These are phyloP conservation scores for Xylaria sp. DNA, from an alignment of 2,329 filamentous ascomycete genomes.

Conservation along the genomic window DNA sequence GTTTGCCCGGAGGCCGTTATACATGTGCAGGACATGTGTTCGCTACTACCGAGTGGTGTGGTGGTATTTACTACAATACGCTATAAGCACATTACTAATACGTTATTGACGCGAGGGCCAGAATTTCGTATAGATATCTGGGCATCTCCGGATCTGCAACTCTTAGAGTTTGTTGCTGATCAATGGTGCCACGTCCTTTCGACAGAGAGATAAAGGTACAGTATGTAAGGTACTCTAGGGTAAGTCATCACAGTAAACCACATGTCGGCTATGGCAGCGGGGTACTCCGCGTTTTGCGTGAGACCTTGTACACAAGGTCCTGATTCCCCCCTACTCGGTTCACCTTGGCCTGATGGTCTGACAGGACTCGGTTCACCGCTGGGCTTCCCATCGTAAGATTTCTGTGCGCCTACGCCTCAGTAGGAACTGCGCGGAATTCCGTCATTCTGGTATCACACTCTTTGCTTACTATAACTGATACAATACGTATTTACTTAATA, in stretches of 20 bases:
- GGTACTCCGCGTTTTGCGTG: constrained; percentile 15
- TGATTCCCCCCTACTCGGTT: no score
- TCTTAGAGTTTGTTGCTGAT: neutral
- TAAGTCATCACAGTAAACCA: no score
- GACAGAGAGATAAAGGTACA: neutral
- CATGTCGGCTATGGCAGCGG: neutral
- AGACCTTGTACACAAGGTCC: neutral
- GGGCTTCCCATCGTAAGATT: constrained; percentile 14
- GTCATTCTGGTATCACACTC: neutral
- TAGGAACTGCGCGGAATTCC: constrained; percentile 3
- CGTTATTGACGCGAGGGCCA: neutral
- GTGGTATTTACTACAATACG: no score
- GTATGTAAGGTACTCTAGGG: neutral
- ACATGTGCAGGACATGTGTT: neutral
- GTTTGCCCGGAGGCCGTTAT: neutral
- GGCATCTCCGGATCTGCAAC: neutral
- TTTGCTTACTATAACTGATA: neutral
- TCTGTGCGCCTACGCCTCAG: neutral
- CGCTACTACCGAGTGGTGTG: neutral
- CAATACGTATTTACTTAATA: neutral
- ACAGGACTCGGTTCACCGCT: neutral
- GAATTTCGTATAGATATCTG: neutral
- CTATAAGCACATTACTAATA: no score
- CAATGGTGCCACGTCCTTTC: constrained; percentile 4
- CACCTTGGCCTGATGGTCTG: constrained; percentile 1